These are phyloP conservation scores for Fusarium nodosum DNA, from an alignment of 2,329 filamentous ascomycete species.

Conservation along the genomic window DNA sequence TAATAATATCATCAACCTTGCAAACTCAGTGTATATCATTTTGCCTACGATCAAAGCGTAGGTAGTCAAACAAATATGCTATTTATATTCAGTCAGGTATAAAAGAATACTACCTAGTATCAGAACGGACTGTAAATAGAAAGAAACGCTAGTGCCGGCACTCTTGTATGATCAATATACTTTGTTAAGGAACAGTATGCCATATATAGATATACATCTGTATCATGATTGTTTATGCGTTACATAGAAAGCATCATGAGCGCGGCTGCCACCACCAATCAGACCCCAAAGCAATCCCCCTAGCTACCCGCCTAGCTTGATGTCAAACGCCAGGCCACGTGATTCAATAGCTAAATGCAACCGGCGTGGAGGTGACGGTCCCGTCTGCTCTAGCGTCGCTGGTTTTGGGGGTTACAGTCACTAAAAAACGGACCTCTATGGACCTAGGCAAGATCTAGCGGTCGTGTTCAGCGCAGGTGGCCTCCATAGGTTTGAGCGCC, in stretches of 20 bases:
- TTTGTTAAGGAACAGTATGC: background rate
- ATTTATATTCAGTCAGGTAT: background rate
- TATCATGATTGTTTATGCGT: background rate
- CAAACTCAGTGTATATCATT: background rate
- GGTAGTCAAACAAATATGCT: background rate
- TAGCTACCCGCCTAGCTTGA: background rate
- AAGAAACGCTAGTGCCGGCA: background rate
- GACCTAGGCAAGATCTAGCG: conserved; percentile 10
- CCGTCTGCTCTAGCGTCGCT: conserved; percentile 4
- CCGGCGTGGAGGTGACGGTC: conserved; percentile 1
- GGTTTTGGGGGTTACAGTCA: conserved; percentile 21
- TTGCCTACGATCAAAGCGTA: background rate
- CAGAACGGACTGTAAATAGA: background rate
- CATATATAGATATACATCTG: background rate
- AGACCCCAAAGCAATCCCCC: conserved; percentile 11
- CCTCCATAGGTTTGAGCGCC: background rate
- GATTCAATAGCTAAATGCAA: conserved; percentile 18
- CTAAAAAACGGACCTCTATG: conserved; percentile 33
- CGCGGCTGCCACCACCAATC: conserved; percentile 40
- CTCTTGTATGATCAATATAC: background rate
- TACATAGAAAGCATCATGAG: conserved; percentile 7
- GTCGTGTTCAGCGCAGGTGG: conserved; percentile 7
- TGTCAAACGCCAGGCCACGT: conserved; percentile 47
- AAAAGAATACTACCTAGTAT: background rate
- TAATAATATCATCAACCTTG: background rate